phyloP scores from a whole-genome alignment of 257 asterid species.

The Osmanthus fragrans region DNA sequence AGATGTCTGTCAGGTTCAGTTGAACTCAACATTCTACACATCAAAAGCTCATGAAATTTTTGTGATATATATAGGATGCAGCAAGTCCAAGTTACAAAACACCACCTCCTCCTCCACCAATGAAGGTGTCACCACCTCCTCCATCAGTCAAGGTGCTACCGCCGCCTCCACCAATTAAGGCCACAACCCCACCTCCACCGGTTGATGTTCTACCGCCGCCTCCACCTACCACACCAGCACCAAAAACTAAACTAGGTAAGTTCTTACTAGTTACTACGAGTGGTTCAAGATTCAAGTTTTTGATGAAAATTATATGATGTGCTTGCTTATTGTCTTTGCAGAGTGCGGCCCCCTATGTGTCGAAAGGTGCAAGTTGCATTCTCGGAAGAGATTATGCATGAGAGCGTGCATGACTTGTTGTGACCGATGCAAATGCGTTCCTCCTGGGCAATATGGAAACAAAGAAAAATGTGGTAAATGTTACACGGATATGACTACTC shows the following conservation, averaged over 20 bases:
- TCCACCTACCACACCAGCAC: conserved; percentile 11
- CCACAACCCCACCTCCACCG: conserved; percentile 18
- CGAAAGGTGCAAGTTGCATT: conserved; percentile 61
- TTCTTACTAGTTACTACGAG: background rate
- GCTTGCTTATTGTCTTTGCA: conserved; percentile 18
- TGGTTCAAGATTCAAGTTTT: background rate
- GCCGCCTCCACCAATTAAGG: background rate
- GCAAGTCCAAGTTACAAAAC: background rate
- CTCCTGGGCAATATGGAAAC: conserved; percentile 82
- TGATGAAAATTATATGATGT: background rate
- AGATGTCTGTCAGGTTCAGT: no score
- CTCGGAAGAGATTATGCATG: conserved; percentile 56
- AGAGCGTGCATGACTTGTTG: conserved; percentile 81
- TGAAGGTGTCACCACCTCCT: background rate
- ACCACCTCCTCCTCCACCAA: background rate
- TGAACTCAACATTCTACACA: background rate
- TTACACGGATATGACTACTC: conserved; percentile 64
- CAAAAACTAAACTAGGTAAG: background rate
- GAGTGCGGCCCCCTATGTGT: conserved; percentile 60
- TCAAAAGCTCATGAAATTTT: background rate
- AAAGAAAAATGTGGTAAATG: conserved; percentile 69
- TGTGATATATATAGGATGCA: background rate
- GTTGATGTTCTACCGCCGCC: conserved; percentile 22
- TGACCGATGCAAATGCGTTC: conserved; percentile 78
- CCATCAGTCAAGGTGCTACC: background rate